These are phyloP conservation scores for Hypoxylon sp. DNA, from an alignment of 2,329 filamentous ascomycete genomes.

Conservation along the genomic window DNA sequence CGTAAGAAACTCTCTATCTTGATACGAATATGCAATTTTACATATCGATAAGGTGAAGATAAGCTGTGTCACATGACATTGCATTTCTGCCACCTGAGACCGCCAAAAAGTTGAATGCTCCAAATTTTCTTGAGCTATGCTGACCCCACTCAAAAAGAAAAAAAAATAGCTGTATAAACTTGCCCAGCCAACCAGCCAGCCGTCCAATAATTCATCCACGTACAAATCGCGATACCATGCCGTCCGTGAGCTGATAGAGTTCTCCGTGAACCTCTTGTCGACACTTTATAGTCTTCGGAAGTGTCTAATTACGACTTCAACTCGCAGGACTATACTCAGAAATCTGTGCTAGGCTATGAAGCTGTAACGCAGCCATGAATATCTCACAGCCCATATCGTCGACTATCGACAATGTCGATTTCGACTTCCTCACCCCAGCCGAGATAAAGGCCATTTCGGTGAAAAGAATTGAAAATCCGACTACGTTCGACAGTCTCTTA, in stretches of 20 bases:
- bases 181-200: constrained; percentile 24
- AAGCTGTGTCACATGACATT: constrained; percentile 26
- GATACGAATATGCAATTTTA: too few species aligned
- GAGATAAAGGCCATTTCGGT: constrained; percentile 92
- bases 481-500: constrained; percentile 90
- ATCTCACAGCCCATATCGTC: constrained; percentile 84
- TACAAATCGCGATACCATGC: neutral
- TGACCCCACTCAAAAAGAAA: constrained; percentile 35
- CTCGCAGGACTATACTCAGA: neutral
- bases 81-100: constrained; percentile 52
- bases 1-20: too few species aligned
- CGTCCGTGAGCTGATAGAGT: constrained; percentile 27
- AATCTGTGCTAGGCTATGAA: constrained; percentile 15
- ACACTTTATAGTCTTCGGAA: neutral
- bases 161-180: constrained; percentile 4
- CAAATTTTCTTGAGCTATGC: constrained; percentile 23
- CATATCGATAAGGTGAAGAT: constrained; percentile 9
- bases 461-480: constrained; percentile 90
- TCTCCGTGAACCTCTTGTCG: constrained; percentile 4
- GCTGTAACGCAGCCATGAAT: constrained; percentile 61
- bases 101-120: constrained; percentile 53
- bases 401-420: constrained; percentile 85
- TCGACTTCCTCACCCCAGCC: constrained; percentile 80
- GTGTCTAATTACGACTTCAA: neutral
- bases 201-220: constrained; percentile 12